phyloP scores from a whole-genome alignment of 108 stramenopile species.

The Aurantiochytrium sp. region DNA sequence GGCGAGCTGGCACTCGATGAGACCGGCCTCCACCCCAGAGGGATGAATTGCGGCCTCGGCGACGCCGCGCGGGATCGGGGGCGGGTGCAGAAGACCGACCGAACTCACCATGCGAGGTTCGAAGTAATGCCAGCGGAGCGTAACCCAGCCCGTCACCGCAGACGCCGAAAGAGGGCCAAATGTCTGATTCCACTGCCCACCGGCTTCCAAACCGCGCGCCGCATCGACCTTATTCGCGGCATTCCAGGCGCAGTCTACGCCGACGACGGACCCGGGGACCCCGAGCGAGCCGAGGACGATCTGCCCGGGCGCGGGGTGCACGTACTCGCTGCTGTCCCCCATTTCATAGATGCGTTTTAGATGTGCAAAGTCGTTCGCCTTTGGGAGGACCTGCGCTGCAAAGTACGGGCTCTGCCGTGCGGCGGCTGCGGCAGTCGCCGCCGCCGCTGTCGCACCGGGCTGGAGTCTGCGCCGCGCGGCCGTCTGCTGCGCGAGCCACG shows the following conservation, averaged over 20 bases:
- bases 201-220: neutral
- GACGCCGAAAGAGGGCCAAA: neutral
- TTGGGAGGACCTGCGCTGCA: neutral
- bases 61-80: neutral
- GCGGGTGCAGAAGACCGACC: neutral
- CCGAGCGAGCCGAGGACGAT: neutral
- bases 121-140: neutral
- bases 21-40: neutral
- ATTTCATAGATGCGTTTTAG: constrained; percentile 18
- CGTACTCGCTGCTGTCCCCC: neutral
- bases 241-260: neutral
- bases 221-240: neutral
- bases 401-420: neutral
- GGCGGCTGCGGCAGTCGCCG: no score
- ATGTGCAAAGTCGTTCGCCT: neutral
- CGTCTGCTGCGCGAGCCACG: neutral
- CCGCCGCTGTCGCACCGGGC: no score
- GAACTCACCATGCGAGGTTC: neutral
- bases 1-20: neutral
- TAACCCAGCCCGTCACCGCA: neutral
- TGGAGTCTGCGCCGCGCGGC: no score
- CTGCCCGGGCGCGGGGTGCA: neutral
- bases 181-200: neutral
- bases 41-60: constrained; percentile 24
- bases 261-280: neutral